These are phyloP conservation scores for Yarrowia osloensis DNA, from an alignment of 805 yeast species.

Conservation along the genomic window DNA sequence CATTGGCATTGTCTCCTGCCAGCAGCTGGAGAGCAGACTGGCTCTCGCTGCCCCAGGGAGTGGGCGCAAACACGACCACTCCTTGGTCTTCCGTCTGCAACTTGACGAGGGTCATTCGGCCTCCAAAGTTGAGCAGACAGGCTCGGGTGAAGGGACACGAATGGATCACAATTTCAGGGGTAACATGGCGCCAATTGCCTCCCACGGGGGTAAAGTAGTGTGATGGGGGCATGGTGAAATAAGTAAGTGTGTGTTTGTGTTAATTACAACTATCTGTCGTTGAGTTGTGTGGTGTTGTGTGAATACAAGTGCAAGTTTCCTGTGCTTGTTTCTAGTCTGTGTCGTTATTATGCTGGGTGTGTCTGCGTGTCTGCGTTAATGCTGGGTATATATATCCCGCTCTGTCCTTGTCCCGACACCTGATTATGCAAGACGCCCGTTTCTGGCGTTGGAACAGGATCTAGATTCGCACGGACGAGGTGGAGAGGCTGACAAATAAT, in stretches of 20 bases:
- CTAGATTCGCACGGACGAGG: not conserved
- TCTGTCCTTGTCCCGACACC: not conserved
- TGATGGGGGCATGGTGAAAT: not conserved
- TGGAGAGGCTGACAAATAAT: conserved; percentile 9
- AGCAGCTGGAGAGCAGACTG: conserved; percentile 32
- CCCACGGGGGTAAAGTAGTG: conserved; percentile 35
- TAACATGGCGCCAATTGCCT: conserved; percentile 33
- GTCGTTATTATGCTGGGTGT: too few relatives aligned
- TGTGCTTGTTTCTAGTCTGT: not conserved
- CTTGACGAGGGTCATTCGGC: conserved; percentile 35
- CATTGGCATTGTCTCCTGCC: conserved; percentile 33
- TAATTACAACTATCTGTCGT: too few relatives aligned
- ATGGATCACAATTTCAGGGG: conserved; percentile 34
- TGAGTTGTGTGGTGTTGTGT: not conserved
- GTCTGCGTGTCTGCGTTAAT: not conserved
- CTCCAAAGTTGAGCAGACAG: conserved; percentile 34
- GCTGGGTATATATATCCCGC: not conserved
- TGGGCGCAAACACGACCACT: conserved; percentile 34
- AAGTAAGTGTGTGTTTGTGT: too few relatives aligned
- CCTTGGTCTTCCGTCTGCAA: conserved; percentile 32
- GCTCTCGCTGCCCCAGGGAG: conserved; percentile 37
- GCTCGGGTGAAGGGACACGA: conserved; percentile 35
- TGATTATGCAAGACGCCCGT: conserved; percentile 12
- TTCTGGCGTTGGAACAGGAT: not conserved
- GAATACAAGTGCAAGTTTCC: not conserved